Conservation (phyloP, 208 protist species). For the Leishmania mexicana region DNA sequence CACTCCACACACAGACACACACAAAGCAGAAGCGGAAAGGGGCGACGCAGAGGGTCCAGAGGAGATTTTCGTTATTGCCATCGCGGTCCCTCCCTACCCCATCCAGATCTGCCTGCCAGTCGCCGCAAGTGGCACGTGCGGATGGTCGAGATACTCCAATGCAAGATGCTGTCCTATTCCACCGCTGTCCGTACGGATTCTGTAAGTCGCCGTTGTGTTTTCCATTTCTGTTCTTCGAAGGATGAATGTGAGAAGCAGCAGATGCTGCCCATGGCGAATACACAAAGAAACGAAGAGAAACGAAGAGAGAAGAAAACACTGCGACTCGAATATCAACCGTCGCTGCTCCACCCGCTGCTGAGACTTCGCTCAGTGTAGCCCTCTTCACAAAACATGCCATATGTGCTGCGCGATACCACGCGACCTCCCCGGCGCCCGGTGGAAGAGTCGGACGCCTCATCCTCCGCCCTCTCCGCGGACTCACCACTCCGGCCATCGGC, state of each 20-base stretch:
- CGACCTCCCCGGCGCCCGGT: not conserved
- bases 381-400: slow-evolving; percentile 58
- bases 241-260: not conserved
- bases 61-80: not conserved
- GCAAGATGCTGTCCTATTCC: not conserved
- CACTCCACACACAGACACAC: not conserved
- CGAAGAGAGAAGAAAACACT: not conserved
- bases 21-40: not conserved
- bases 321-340: slow-evolving; percentile 2
- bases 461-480: slow-evolving; percentile 2
- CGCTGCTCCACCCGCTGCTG: slow-evolving; percentile 56
- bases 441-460: slow-evolving; percentile 4
- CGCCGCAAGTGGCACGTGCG: not conserved
- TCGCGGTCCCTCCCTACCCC: not conserved
- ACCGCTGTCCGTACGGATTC: not conserved
- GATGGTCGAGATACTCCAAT: not conserved
- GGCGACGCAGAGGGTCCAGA: not conserved
- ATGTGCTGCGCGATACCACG: slow-evolving; percentile 4
- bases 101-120: not conserved
- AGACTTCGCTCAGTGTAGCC: slow-evolving; percentile 50
- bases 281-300: not conserved
- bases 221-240: not conserved
- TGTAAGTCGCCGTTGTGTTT: not conserved
- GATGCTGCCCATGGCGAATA: not conserved
- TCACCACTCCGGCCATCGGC: slow-evolving; percentile 31